Evolutionary conservation across 164 flowering plant genomes (phyloP).

Genomic region (Piper longum): DNA sequence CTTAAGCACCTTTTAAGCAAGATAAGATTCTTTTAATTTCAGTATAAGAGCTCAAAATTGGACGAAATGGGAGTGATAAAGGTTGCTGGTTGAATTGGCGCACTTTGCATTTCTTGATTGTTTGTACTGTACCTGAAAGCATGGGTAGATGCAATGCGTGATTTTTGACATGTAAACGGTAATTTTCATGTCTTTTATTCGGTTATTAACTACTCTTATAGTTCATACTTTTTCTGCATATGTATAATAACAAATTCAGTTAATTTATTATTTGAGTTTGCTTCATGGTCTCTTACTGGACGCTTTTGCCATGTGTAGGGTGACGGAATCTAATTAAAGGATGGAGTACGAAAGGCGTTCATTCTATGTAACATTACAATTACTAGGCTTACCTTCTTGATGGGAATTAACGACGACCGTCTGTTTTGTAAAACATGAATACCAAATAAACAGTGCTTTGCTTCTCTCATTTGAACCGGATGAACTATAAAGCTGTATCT

Average conservation of each 20-base stretch:
- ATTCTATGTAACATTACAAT: neutral
- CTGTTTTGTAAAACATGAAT: too few relatives aligned
- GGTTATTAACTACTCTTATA: too few relatives aligned
- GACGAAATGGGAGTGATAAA: conserved; percentile 71
- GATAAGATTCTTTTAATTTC: conserved; percentile 8
- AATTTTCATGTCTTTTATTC: neutral
- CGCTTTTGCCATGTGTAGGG: neutral
- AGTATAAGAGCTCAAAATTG: conserved; percentile 85
- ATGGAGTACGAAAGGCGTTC: neutral
- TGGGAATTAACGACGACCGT: too few relatives aligned
- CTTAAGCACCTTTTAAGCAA: neutral
- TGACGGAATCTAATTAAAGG: neutral
- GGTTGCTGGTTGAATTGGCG: conserved; percentile 54
- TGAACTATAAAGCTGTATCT: too few relatives aligned
- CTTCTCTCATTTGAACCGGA: too few relatives aligned
- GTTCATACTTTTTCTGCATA: neutral
- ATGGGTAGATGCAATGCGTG: neutral
- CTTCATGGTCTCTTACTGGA: neutral
- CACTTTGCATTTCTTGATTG: neutral
- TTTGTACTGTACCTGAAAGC: neutral
- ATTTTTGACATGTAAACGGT: neutral
- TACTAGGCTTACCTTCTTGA: neutral
- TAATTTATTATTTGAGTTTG: too few relatives aligned
- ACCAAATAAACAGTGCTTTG: too few relatives aligned
- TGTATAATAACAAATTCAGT: neutral